Percentiles rank a stretch among this genome's conserved stretches.
Conservation (phyloP, 768 basidiomycete genomes). For the Imleria badia region DNA sequence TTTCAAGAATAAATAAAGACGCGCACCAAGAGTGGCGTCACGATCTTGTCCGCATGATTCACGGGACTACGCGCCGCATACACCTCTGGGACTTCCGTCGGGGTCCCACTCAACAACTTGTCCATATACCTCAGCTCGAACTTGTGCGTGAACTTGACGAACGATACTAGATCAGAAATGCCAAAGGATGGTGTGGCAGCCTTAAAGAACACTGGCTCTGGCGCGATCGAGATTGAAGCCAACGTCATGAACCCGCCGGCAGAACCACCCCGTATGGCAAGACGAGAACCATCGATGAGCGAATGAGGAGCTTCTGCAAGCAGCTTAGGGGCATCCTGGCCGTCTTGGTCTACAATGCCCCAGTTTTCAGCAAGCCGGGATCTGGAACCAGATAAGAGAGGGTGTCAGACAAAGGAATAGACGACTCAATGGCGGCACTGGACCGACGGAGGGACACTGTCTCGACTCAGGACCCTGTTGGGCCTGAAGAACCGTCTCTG, state of each 20-base stretch:
- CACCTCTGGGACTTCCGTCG: slow-evolving; percentile 51
- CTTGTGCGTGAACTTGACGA: slow-evolving; percentile 70
- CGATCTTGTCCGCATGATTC: slow-evolving; percentile 59
- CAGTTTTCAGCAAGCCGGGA: slow-evolving; percentile 60
- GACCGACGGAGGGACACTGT: no score
- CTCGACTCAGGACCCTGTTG: no score
- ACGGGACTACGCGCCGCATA: slow-evolving; percentile 64
- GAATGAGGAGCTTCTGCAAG: slow-evolving; percentile 47
- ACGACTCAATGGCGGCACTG: no score
- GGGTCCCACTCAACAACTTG: slow-evolving; percentile 63
- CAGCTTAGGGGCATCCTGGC: slow-evolving; percentile 49
- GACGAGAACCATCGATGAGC: slow-evolving; percentile 62
- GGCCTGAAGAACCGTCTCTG: no score
- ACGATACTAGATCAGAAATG: slow-evolving; percentile 56
- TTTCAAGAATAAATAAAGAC: no score
- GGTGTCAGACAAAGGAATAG: not conserved
- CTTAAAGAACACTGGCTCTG: slow-evolving; percentile 47
- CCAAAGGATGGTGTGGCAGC: slow-evolving; percentile 69
- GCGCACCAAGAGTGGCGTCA: slow-evolving; percentile 60
- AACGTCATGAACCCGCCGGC: slow-evolving; percentile 75
- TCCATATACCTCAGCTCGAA: slow-evolving; percentile 60
- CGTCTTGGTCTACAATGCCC: slow-evolving; percentile 76
- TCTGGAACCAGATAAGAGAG: slow-evolving; percentile 21
- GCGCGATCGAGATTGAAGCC: slow-evolving; percentile 42
- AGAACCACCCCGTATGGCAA: slow-evolving; percentile 69